Evolutionary conservation across 768 basidiomycete genomes (phyloP), one percentile per base, ranked within the genome.

Genomic region (Hericium rajendrae): DNA sequence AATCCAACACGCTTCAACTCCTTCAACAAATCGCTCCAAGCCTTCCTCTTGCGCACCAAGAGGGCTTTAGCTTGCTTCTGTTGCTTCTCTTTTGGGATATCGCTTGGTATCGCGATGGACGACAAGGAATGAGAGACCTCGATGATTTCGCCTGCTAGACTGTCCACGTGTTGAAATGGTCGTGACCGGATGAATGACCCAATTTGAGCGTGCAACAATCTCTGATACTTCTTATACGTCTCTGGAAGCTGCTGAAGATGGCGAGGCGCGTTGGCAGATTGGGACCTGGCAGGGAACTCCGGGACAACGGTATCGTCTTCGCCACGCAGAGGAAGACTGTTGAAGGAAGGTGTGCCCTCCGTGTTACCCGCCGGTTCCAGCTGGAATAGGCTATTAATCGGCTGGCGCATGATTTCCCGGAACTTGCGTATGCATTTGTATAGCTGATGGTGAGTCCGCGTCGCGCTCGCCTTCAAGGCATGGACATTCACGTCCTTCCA

Each of bases 401-500:
- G 86, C 67, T 90, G 84, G 48, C 85, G 82, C n/a, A 98, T 76
- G 22, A 91, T 69, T 48, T 91, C 88, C n/a, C 93, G 83, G 75
- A 94, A 95, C 73, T 92, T 97, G 53, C 91, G 83, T 58, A 97
- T 81, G 60, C 84, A 79, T 69, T 91, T 92, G 79, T 91, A 94
- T 2, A 99, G 74, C 61, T 94, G 91, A 58, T 84, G 85, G 68
- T 99, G 97, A 1, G 92, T 93, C 65, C 78, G 84, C 58, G 88
- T 84, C 0, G 97, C 94, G 67, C 94, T 97, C 59, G 88, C 85
- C 69, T 88, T 90, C 57, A 99, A 77, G 2, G 97, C 94, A 61
- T 91, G 86, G 10, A 98, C 88, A 65, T 98, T 99, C 67, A 94
- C 75, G 66, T 99, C 97, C 70, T 90, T 97, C 97, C 97, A 98